Conservation (phyloP, 305 asterid species). For the Fraxinus greggii region DNA sequence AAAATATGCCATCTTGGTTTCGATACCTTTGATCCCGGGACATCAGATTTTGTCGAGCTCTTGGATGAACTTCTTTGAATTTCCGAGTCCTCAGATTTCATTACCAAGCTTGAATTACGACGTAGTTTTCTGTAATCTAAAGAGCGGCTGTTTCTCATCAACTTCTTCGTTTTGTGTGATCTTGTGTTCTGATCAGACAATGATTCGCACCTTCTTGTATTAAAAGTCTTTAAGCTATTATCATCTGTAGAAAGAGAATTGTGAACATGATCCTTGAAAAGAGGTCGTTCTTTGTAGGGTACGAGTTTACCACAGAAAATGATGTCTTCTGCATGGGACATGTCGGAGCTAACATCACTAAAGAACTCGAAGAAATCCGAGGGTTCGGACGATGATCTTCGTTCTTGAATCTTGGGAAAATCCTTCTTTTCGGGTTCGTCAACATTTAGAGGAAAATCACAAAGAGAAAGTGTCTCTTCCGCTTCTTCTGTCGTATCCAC, state of each 20-base stretch:
- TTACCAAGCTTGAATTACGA: constrained; percentile 27
- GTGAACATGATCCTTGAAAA: constrained; percentile 12
- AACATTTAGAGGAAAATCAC: constrained; percentile 28
- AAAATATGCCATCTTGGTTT: constrained; percentile 53
- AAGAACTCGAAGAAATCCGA: constrained; percentile 61
- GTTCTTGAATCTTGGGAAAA: constrained; percentile 6
- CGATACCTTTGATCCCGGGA: constrained; percentile 17
- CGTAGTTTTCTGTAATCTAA: constrained; percentile 34
- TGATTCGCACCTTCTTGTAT: constrained; percentile 43
- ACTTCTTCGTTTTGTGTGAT: constrained; percentile 10
- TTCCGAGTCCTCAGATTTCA: constrained; percentile 31
- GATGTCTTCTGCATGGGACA: constrained; percentile 74
- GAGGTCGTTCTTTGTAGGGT: constrained; percentile 31
- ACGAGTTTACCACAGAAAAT: constrained; percentile 63
- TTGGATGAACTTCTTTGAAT: constrained; percentile 32
- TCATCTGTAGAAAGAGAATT: constrained; percentile 27
- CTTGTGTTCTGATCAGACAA: constrained; percentile 36
- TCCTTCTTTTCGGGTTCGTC: constrained; percentile 1
- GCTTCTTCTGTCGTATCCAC: constrained; percentile 22
- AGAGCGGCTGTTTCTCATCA: constrained; percentile 50
- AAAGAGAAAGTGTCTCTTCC: constrained; percentile 39
- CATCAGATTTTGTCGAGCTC: constrained; percentile 29
- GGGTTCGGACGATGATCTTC: constrained; percentile 35
- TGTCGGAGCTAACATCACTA: constrained; percentile 29
- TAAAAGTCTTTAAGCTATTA: constrained; percentile 2